Percentiles rank a stretch among this genome's conserved stretches.
These are phyloP conservation scores for Fagopyrum esculentum DNA, from an alignment of 148 eudicot genomes.

Conservation along the genomic window DNA sequence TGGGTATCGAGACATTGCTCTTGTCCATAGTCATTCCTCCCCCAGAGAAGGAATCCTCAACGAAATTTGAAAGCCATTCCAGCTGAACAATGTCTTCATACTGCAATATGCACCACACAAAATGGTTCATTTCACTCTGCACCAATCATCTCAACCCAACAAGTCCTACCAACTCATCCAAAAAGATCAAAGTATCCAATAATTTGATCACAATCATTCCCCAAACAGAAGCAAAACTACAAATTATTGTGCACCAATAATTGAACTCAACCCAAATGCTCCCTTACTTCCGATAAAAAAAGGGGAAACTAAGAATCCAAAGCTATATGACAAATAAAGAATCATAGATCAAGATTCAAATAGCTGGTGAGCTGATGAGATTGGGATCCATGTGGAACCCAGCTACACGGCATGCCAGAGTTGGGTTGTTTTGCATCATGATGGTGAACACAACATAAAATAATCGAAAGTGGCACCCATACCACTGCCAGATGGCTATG, in stretches of 20 bases:
- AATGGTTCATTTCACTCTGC: neutral
- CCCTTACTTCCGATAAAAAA: too few relatives aligned
- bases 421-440: neutral
- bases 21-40: constrained; percentile 55
- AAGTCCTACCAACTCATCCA: neutral
- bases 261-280: neutral
- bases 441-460: neutral
- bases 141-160: neutral
- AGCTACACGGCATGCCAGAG: neutral
- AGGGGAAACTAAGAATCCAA: neutral
- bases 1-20: constrained; percentile 18
- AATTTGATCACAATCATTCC: neutral
- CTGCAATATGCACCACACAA: neutral
- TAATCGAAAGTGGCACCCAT: neutral
- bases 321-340: too few relatives aligned
- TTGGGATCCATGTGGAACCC: neutral
- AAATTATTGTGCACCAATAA: neutral
- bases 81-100: constrained; percentile 77
- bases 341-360: neutral
- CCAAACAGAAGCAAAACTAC: neutral
- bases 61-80: constrained; percentile 86
- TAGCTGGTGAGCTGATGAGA: neutral
- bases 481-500: neutral
- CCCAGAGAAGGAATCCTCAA: constrained; percentile 81
- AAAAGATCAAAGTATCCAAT: neutral